These are phyloP conservation scores for Dothiorella sarmentorum DNA, from an alignment of 2,329 filamentous ascomycete genomes.

Conservation along the genomic window DNA sequence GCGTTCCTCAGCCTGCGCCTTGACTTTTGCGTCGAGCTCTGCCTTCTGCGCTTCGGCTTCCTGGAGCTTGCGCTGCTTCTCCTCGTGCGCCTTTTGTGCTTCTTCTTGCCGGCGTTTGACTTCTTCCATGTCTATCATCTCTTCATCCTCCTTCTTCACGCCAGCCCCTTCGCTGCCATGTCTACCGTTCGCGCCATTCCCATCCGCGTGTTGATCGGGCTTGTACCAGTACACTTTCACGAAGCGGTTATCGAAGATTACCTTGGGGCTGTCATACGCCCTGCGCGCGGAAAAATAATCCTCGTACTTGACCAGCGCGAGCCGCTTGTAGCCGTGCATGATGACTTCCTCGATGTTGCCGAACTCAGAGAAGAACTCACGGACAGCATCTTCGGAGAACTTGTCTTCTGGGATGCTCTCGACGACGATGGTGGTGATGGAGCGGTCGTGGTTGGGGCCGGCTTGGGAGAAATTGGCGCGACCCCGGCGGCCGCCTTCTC, in stretches of 20 bases:
- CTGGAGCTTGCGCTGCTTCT: conserved; percentile 59
- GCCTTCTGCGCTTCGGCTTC: conserved; percentile 61
- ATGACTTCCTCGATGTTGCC: conserved; percentile 62
- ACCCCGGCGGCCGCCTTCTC: conserved; percentile 31
- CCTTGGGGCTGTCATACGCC: conserved; percentile 73
- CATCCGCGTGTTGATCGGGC: conserved; percentile 31
- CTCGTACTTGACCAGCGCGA: conserved; percentile 68
- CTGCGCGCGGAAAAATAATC: conserved; percentile 63
- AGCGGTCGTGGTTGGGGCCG: conserved; percentile 60
- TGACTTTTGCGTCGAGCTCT: conserved; percentile 63
- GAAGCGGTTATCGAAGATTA: conserved; percentile 80
- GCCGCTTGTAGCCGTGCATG: conserved; percentile 62
- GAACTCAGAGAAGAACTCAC: conserved; percentile 68
- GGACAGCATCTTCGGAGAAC: conserved; percentile 63
- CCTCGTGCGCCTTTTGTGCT: conserved; percentile 65
- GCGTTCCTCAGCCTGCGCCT: conserved; percentile 63
- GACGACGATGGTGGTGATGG: conserved; percentile 67
- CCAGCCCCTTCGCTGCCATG: conserved; percentile 2
- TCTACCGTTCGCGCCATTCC: conserved; percentile 15
- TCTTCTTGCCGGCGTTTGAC: conserved; percentile 67
- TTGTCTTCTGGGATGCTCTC: conserved; percentile 73
- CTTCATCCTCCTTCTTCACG: conserved; percentile 38
- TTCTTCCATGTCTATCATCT: conserved; percentile 66
- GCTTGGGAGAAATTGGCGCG: conserved; percentile 61
- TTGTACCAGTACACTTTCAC: conserved; percentile 81